phyloP scores from a whole-genome alignment of 2,329 filamentous ascomycete species.

The Verticillium alfalfae region DNA sequence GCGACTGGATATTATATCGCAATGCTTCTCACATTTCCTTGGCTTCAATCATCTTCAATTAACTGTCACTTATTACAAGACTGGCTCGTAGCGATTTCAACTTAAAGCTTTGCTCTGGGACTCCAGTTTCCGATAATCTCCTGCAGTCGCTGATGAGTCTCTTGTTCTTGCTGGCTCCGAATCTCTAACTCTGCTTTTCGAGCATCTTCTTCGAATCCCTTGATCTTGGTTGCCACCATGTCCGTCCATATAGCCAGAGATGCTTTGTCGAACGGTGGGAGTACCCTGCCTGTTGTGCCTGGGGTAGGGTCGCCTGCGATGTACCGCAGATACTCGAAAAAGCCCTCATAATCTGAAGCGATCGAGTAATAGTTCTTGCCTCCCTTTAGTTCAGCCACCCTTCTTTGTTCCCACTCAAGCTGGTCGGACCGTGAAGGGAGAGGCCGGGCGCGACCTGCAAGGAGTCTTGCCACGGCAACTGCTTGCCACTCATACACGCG shows the following conservation, averaged over 20 bases:
- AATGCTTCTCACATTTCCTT: too few species aligned
- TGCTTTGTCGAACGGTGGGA: constrained; percentile 34
- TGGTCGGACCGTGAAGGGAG: constrained; percentile 21
- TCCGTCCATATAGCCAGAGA: constrained; percentile 26
- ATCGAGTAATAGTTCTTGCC: constrained; percentile 26
- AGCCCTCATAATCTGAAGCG: constrained; percentile 27
- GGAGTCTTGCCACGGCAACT: constrained; percentile 25
- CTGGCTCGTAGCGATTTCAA: too few species aligned
- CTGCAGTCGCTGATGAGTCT: not conserved
- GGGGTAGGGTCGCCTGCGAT: constrained; percentile 34
- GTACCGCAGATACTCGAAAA: constrained; percentile 30
- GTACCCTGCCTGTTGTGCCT: constrained; percentile 27
- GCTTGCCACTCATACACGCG: constrained; percentile 32
- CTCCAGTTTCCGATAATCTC: not conserved
- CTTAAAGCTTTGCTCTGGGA: not conserved
- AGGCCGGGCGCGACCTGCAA: constrained; percentile 21
- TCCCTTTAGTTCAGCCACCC: constrained; percentile 19
- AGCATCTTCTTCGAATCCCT: constrained; percentile 19
- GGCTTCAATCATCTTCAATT: too few species aligned
- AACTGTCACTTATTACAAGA: too few species aligned
- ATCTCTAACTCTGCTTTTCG: constrained; percentile 18
- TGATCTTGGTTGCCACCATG: constrained; percentile 21
- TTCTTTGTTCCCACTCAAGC: constrained; percentile 22
- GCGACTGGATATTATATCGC: too few species aligned
- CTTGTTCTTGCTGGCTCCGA: not conserved